Base-by-base conservation (phyloP, 2,329 filamentous ascomycete species). In the Penicillium oxalicum region DNA sequence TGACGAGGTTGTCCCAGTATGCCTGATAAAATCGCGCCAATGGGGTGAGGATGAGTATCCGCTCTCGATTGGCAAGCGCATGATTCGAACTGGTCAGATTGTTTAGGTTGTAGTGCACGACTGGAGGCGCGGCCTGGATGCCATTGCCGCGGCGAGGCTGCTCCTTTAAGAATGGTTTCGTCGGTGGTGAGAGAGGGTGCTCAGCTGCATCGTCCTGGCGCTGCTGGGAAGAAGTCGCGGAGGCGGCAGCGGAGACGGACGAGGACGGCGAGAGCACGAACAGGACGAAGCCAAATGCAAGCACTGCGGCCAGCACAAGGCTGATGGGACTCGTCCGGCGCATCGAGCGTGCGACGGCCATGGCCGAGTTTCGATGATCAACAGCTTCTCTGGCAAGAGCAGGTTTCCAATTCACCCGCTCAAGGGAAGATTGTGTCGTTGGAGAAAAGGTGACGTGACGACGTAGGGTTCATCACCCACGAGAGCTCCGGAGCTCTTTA, bases 1-100 rank as follows among this genome's bases (percentile, higher is more conserved):
- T 82, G 58, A 91, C 69, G 27, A 98, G 77, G 62, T 97, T 98
- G 68, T 94, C 86, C 91, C 93, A 98, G 75, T 97, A 98, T 59
- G 80, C 84, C 61, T 87, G 84, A 71, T 96, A 97, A 77, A 97
- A 98, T 54, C 88, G 83, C 29, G 89, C 87, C 72, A 98, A 84
- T 8, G 93, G 93, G 1, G 93, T 96, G 52, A 98, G 80, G 64
- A 98, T 87, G 47, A 98, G 83, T 51, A 98, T 79, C 44, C 85
- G 86, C 74, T 98, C 93, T 57, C 82, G 76, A 66, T 95, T 93
- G 53, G 77, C 80, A 44, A 89, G 75, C 1, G 93, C 88, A 56
- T 87, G 79, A 44, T 78, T 68, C 18, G 91, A 87, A 49, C 88
- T 88, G 38, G 91, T 96, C 59, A 97, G 81, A 71, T 91, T 91